Percentiles rank a stretch among this genome's conserved stretches.
Conservation (phyloP, 306 rosid species). For the Calophaca sinica region DNA sequence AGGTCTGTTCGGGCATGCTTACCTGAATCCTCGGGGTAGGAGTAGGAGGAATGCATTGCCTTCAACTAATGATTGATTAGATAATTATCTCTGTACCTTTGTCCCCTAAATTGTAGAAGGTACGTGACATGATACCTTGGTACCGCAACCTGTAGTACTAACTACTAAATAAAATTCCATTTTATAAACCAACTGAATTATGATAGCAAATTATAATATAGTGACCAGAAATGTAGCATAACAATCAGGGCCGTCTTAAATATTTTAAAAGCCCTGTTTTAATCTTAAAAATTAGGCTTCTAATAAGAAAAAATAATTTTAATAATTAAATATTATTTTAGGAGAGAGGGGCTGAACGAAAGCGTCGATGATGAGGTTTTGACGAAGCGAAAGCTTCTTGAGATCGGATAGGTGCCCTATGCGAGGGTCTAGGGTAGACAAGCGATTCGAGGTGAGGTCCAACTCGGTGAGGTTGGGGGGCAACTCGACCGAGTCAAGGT, state of each 20-base stretch:
- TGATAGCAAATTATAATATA: conserved; percentile 26
- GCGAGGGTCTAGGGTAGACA: conserved; percentile 76
- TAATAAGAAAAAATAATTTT: conserved; percentile 55
- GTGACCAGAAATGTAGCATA: neutral
- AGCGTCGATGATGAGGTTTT: conserved; percentile 74
- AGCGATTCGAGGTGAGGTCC: conserved; percentile 89
- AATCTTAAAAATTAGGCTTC: no score
- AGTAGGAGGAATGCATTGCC: conserved; percentile 3
- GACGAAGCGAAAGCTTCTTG: conserved; percentile 84
- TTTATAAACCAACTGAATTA: neutral
- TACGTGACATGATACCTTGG: neutral
- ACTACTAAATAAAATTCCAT: neutral
- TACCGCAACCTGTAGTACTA: conserved; percentile 4
- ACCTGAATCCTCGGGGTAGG: no score
- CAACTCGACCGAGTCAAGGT: conserved; percentile 77
- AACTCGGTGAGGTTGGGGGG: conserved; percentile 73
- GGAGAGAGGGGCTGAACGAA: conserved; percentile 71
- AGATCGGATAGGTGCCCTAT: conserved; percentile 68
- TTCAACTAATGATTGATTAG: conserved; percentile 18
- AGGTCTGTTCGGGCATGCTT: no score
- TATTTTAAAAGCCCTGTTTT: no score
- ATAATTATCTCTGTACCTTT: conserved; percentile 24
- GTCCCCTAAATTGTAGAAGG: conserved; percentile 31
- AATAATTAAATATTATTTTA: conserved; percentile 68
- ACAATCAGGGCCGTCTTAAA: no score